Evolutionary conservation across 164 flowering plant species (phyloP), one percentile per base, ranked within the genome.

Genomic region (Vitis vinifera): DNA sequence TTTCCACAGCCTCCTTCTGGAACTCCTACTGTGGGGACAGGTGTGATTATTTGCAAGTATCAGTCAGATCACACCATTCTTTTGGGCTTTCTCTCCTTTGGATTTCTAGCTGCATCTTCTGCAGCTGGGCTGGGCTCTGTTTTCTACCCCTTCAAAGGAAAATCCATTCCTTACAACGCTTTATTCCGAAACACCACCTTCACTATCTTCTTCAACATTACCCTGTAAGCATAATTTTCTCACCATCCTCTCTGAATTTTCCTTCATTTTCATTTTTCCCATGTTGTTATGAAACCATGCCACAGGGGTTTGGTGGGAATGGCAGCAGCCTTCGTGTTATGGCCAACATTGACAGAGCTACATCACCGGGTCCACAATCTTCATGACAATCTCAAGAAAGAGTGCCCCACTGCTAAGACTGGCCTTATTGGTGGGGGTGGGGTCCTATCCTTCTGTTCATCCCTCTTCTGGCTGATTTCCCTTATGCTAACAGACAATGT

Each of bases 341-440:
- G 65, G 65, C 27, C 67, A 51, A 8, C 55, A 15, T 15, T 64
- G 8, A 64, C 67, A 4, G 67, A 62, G n/a, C 52, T 9, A 1
- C 19, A 44, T 62, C 65, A 16, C 65, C 37, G 15, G 55, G 19
- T 19, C 37, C 31, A n/a, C 55, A 64, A 49, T 15, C 72, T 82
- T 13, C 85, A 79, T 69, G 70, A 79, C 63, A 60, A 51, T 59
- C 11, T 70, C 9, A 59, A 66, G 15, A 60, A 67, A 44, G 55
- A 2, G 2, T 82, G 86, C 68, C 78, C 86, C 9, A 82, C 86
- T 9, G 83, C 83, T n/a, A 78, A 82, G 78, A 82, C 83, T 47
- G 86, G 86, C 0, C 76, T 83, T n/a, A 69, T 83, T n/a, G 86
- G 86, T 10, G 86, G 86, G 4, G 86, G 84, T 55, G 86, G 84